Evolutionary conservation across 495 filamentous ascomycete genomes (phyloP).

Genomic region (Aspergillus haitiensis): DNA sequence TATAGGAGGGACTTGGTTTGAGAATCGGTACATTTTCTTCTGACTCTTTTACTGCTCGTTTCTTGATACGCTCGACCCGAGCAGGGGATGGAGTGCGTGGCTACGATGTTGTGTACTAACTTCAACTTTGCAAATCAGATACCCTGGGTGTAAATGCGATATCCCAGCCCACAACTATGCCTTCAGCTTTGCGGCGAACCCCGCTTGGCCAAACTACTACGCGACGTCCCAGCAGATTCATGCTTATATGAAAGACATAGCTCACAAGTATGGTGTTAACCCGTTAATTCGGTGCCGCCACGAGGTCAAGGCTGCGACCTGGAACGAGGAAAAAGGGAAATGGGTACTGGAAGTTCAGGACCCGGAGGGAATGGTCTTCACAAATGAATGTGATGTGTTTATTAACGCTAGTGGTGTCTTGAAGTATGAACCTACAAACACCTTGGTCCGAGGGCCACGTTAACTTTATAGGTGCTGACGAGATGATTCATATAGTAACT

Average conservation of each 20-base stretch:
- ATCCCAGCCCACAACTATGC: constrained; percentile 53
- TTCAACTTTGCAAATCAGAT: constrained; percentile 15
- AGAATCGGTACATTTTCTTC: constrained; percentile 40
- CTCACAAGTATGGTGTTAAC: constrained; percentile 35
- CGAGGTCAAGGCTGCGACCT: constrained; percentile 29
- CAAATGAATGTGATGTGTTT: constrained; percentile 41
- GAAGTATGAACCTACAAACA: constrained; percentile 29
- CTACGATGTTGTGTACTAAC: not conserved
- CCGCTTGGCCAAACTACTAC: constrained; percentile 56
- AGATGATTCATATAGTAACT: constrained; percentile 1
- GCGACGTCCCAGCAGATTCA: constrained; percentile 55
- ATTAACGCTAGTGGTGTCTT: constrained; percentile 51
- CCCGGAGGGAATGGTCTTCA: constrained; percentile 29
- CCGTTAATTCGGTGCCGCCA: constrained; percentile 31
- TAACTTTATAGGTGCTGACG: no score
- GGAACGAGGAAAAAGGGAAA: constrained; percentile 32
- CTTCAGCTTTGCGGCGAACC: constrained; percentile 55
- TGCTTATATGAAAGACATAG: constrained; percentile 53
- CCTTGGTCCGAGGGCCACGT: not conserved
- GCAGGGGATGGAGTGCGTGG: not conserved
- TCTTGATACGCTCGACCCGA: not conserved
- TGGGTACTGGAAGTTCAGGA: constrained; percentile 47
- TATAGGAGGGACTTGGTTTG: constrained; percentile 46
- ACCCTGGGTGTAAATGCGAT: constrained; percentile 54
- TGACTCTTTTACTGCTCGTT: not conserved